Evolutionary conservation across 257 asterid genomes (phyloP), one percentile per base, ranked within the genome.

Genomic region (Asclepias syriaca): DNA sequence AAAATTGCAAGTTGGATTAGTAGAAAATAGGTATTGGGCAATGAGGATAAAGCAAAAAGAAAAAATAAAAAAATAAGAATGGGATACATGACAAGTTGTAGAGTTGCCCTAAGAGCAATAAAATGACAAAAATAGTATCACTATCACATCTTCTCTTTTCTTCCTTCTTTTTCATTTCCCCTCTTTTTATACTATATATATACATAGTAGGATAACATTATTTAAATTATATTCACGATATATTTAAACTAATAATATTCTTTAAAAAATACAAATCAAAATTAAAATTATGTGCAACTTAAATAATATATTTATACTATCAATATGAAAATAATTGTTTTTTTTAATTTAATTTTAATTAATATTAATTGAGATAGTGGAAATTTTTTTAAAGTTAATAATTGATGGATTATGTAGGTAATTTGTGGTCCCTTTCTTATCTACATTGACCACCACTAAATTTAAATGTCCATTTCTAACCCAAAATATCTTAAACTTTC

Each of bases 381-480:
- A 3, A 50, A 53, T 0, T 51, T 51, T 51, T 51, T 0, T 6
- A 0, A 51, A 51, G 6, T 51, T 51, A 56, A n/a, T 29, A 29
- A 29, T 29, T 29, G 34, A 29, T 7, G 10, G 24, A 57, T 21
- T 21, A 9, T 21, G 21, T 48, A 39, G 29, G 39, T 37, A 43
- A 40, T 22, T 49, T n/a, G 39, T 22, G 72, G 61, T n/a, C 70
- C 70, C 56, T 19, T 45, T 66, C n/a, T 1, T 3, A 45, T 66
- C 70, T 56, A 21, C 32, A 29, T 66, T n/a, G 16, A 4, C 12
- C 19, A 60, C 66, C 66, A 66, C 54, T 66, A 66, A n/a, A n/a
- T 66, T 37, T 54, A 66, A 45, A 40, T 19, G 70, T 66, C 70
- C 45, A 39, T 66, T 66, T 40, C 53, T 45, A n/a, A 3, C 11